A percentile compares a stretch with the other conserved stretches of the same genome.
Evolutionary conservation across 345 rosid species (phyloP).

Genomic region (Salix exigua): DNA sequence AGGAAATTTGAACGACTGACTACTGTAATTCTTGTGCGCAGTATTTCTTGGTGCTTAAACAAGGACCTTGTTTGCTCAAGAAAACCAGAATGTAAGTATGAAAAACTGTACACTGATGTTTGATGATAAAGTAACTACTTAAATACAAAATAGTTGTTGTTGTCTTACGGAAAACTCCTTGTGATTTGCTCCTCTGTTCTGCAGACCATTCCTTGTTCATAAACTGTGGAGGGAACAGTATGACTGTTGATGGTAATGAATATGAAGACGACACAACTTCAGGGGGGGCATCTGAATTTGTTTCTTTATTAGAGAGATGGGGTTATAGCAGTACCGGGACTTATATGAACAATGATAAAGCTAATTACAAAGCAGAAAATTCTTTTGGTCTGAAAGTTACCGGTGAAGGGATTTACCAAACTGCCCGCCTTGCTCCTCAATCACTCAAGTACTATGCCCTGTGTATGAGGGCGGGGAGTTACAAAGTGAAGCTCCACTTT

Average conservation of each 20-base stretch:
- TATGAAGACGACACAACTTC: constrained; percentile 47
- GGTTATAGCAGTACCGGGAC: constrained; percentile 74
- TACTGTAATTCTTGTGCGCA: neutral
- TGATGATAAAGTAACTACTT: neutral
- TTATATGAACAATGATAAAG: constrained; percentile 12
- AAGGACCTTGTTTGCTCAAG: constrained; percentile 59
- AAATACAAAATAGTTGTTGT: neutral
- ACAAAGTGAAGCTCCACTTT: constrained; percentile 69
- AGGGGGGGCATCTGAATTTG: constrained; percentile 41
- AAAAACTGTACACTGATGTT: neutral
- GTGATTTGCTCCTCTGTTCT: neutral
- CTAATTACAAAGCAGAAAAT: constrained; percentile 24
- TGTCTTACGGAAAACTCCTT: neutral
- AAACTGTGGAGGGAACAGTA: constrained; percentile 60
- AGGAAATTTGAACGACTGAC: neutral
- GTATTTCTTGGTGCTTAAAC: constrained; percentile 48
- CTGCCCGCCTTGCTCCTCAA: constrained; percentile 66
- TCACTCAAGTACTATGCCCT: constrained; percentile 83
- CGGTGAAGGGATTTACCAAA: constrained; percentile 37
- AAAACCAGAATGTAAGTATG: constrained; percentile 44
- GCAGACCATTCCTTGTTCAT: constrained; percentile 70
- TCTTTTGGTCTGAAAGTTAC: constrained; percentile 30
- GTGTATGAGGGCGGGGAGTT: constrained; percentile 56
- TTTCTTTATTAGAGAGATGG: constrained; percentile 38
- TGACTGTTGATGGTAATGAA: constrained; percentile 16